Base-by-base conservation (phyloP, 2,329 filamentous ascomycete species). In the Trichoderma lentiforme region DNA sequence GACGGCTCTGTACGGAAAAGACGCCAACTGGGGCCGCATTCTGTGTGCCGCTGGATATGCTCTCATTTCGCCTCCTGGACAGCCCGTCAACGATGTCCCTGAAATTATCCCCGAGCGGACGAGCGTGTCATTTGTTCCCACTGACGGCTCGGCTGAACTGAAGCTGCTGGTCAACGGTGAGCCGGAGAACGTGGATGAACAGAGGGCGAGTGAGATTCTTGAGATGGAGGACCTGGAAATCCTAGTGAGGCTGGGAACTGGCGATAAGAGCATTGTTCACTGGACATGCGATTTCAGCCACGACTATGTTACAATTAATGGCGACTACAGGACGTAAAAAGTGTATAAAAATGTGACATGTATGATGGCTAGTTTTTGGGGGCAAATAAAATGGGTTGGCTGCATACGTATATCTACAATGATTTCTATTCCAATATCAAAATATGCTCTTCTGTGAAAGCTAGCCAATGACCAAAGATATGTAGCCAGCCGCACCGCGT, bases 21-120 rank as follows among this genome's bases (percentile, higher is more conserved):
- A 99, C 80, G 96, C 96, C 21, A 99, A 99, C 85, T 99, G 96
- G 96, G 96, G 96, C 39, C 94, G 96, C 70, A 97, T 99, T 74
- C 87, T 98, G 32, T 98, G 96, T 81, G 95, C 96, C 1, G 94
- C 95, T 5, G 96, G 96, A 3, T 98, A 98, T 80, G 86, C 89
- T 15, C 83, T 90, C 61, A 86, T 91, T 73, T 88, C 86, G 2
- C 87, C 89, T 75, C 89, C 88, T 0, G 88, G 87, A 2, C 81
- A 85, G 76, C 82, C 85, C n/a, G 80, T 84, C 51, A 88, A 86
- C 72, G 89, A 91, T 1, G 89, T 92, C 1, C 84, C 86, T 1
- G 88, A 89, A 60, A 88, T 96, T 67, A 83, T 88, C 0, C 91
- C 92, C 1, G 88, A 91, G 74, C 88, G 88, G 78, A 95, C 92